Base-by-base conservation (phyloP, 495 filamentous ascomycete genomes). In the Penicillium soppii region DNA sequence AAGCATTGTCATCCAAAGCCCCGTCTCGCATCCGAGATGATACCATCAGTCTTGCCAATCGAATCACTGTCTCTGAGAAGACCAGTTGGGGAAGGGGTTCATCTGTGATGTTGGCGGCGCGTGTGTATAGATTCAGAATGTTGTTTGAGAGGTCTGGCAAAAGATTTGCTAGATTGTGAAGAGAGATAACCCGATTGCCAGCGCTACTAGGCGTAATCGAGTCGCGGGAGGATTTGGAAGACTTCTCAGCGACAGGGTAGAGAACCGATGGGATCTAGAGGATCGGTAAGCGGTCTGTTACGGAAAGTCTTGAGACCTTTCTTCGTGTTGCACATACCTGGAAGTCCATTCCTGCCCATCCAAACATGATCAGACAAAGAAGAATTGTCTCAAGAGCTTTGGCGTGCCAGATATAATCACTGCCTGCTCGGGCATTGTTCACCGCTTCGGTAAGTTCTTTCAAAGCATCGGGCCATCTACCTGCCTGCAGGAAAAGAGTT, bases 351-450 rank as follows among this genome's bases (percentile, higher is more conserved):
- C 87, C 88, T 39, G 85, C 79, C 87, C 91, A 95, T 44, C 85
- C 88, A 41, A 95, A 82, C 72, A 97, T 83, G 23, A 97, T 57
- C 52, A 97, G 77, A 63, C 84, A 86, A 39, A 96, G 80, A 12
- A 91, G 70, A 54, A 94, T 87, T 8, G 89, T 85, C 61, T 97
- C 94, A 25, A 97, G 78, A 3, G 89, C 91, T 70, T 97, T 99
- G 10, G 87, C 94, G 75, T 97, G 90, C 94, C 94, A 99, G 7
- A 96, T 65, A 73, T 96, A 89, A 67, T 97, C 94, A 64, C 88
- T 92, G 56, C 85, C 83, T 27, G 82, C 83, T 64, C 88, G 88
- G 13, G 91, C 88, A 53, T 85, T 80, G 9, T 82, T 80, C 7
- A 87, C 90, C 40, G 86, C 87, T 45, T 97, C 92, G 20, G 83